Conservation (phyloP, 768 basidiomycete genomes). For the Mycena galericulata region DNA sequence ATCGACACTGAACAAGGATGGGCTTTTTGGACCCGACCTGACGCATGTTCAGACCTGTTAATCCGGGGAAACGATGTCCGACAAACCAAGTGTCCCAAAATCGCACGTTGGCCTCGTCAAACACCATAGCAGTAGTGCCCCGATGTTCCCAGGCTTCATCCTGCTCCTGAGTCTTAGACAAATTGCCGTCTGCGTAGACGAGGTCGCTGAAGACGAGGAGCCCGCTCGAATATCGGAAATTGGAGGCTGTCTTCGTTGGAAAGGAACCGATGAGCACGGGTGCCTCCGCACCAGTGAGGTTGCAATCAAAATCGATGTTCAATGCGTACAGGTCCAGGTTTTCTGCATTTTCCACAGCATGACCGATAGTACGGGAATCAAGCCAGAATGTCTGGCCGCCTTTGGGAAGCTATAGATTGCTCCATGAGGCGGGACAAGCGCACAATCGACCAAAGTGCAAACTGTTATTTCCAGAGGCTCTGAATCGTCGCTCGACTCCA, state of each 20-base stretch:
- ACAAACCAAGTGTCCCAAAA: constrained; percentile 70
- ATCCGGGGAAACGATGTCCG: neutral
- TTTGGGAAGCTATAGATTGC: constrained; percentile 52
- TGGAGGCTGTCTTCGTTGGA: constrained; percentile 74
- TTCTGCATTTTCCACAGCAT: constrained; percentile 67
- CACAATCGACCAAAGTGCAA: neutral
- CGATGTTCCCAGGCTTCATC: constrained; percentile 80
- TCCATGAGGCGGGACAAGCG: neutral
- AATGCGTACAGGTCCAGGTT: constrained; percentile 70
- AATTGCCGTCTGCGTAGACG: constrained; percentile 81
- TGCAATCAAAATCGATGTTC: constrained; percentile 57
- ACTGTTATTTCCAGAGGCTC: constrained; percentile 65
- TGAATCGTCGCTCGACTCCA: constrained; percentile 63
- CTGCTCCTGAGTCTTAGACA: constrained; percentile 74
- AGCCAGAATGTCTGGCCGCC: constrained; percentile 85
- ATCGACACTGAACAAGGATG: constrained; percentile 78
- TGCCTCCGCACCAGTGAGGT: constrained; percentile 43
- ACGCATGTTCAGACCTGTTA: constrained; percentile 25
- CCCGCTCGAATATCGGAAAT: constrained; percentile 71
- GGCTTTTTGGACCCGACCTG: constrained; percentile 76
- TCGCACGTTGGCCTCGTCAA: constrained; percentile 70
- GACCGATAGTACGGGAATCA: constrained; percentile 73
- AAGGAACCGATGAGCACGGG: constrained; percentile 69
- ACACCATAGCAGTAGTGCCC: constrained; percentile 79
- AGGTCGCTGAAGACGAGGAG: constrained; percentile 53